Conservation (phyloP, 2,329 filamentous ascomycete genomes). For the Ophiostoma piceae region DNA sequence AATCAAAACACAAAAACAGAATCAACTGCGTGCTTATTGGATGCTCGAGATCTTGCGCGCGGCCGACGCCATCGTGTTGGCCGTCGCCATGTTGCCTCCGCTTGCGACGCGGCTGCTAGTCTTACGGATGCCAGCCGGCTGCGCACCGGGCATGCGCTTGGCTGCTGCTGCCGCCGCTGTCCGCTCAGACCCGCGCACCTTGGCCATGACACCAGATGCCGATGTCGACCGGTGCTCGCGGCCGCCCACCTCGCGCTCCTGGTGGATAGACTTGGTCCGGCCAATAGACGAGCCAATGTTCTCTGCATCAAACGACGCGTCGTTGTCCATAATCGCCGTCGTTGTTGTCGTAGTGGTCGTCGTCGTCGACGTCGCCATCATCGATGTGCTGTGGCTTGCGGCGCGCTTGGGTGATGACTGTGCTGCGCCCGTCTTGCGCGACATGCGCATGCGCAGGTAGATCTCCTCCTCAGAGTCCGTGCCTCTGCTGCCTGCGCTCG, state of each 20-base stretch:
- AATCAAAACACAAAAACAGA: conserved; percentile 2
- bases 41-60: conserved; percentile 51
- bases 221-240: conserved; percentile 44
- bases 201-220: conserved; percentile 54
- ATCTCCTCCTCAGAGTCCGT: conserved; percentile 75
- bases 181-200: conserved; percentile 50
- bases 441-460: conserved; percentile 67
- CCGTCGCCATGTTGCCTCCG: conserved; percentile 38
- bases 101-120: conserved; percentile 62
- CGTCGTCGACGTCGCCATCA: conserved; percentile 62
- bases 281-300: conserved; percentile 53
- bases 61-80: conserved; percentile 39
- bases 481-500: conserved; percentile 51
- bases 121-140: conserved; percentile 55
- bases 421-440: conserved; percentile 55
- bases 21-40: conserved; percentile 14
- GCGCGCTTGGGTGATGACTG: conserved; percentile 57
- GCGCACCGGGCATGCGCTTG: conserved; percentile 48
- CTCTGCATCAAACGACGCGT: conserved; percentile 64
- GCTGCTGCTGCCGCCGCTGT: conserved; percentile 38
- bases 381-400: conserved; percentile 43
- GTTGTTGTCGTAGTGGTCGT: conserved; percentile 57
- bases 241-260: conserved; percentile 15
- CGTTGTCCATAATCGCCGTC: conserved; percentile 54
- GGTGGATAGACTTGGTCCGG: conserved; percentile 50